Evolutionary conservation across 2,329 filamentous ascomycete species (phyloP), one percentile per base, ranked within the genome.

Genomic region (Exutisphaerella laricina): DNA sequence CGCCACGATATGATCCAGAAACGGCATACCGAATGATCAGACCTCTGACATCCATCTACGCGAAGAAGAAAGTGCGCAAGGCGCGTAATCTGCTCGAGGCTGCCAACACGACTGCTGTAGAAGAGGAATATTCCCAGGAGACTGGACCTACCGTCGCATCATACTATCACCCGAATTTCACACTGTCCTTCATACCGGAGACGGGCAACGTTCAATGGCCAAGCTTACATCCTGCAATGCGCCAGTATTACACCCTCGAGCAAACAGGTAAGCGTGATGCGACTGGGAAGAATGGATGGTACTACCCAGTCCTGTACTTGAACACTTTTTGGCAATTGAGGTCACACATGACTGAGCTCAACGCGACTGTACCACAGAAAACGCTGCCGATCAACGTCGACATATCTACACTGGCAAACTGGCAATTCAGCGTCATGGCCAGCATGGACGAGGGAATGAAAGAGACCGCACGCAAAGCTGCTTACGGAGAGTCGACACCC

Each of bases 301-400:
- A 97, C 62, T 80, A 85, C 61, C 92, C 92, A 4, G 79, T 96
- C 32, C 69, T 97, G 28, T 98, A 88, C 63, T 73, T 92, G 61
- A 98, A 98, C 69, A 94, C 85, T 3, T 98, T 98, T 68, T 98
- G 92, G 92, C 90, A 97, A 67, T 75, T 98, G 51, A 86, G 79
- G 62, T 82, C 77, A 50, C 88, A 97, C 57, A 97, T 97, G 90
- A 87, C 77, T 16, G 76, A 89, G 54, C 72, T 98, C 38, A 98
- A 98, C 64, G 84, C 87, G 12, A 97, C 92, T 0, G 85, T 95
- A 56, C 97, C 92, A 0, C 86, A 96, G 58, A 83, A 80, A 58
- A 80, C 79, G 16, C 71, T 95, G 18, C 88, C 89, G 2, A 71
- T 97, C 49, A 85, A 88, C 49, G 83, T 97, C 50, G 82, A 88